Evolutionary conservation across 2,329 filamentous ascomycete species (phyloP), one percentile per base, ranked within the genome.

Genomic region (Didymella pomorum): DNA sequence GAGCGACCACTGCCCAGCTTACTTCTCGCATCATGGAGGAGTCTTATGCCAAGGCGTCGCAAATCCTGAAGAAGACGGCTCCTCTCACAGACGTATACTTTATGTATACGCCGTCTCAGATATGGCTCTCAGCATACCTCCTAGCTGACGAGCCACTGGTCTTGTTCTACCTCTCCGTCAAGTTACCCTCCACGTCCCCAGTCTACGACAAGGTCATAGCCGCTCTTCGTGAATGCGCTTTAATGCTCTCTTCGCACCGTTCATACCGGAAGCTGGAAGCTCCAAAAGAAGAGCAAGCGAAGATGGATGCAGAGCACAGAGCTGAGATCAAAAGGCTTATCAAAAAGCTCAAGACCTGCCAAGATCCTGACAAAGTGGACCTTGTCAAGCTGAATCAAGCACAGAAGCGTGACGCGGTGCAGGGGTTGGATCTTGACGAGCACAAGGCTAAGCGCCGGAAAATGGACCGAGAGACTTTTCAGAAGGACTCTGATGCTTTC

Each of bases 21-120:
- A 65, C 73, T 21, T 72, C 82, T 56, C 80, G 86, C 20, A 81
- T 87, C 49, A 79, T 80, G 26, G 18, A 16, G 6, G 82, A 82
- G 11, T 92, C 92, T 0, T 93, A 96, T 72, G 82, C 82, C n/a
- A 84, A 84, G 51, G 90, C 93, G 0, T 85, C 90, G 41, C 58
- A 72, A 14, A 72, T 70, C 3, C 67, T 79, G 23, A 79, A 80
- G 39, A 89, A 88, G 53, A 90, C 91, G 56, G 91, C 93, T 0
- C 81, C 96, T 49, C 84, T 97, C 61, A 97, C 94, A 25, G 95
- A 99, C 70, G 93, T 87, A n/a, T 98, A 98, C 79, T 97, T 98
- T 79, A 89, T 97, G 77, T 98, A 91, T 79, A 94, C 94, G 0
- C 95, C 95, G 0, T 90, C 91, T 23, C 95, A 99, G 76, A 96